Evolutionary conservation across 805 yeast genomes (phyloP).

Genomic region (Pichia exigua): DNA sequence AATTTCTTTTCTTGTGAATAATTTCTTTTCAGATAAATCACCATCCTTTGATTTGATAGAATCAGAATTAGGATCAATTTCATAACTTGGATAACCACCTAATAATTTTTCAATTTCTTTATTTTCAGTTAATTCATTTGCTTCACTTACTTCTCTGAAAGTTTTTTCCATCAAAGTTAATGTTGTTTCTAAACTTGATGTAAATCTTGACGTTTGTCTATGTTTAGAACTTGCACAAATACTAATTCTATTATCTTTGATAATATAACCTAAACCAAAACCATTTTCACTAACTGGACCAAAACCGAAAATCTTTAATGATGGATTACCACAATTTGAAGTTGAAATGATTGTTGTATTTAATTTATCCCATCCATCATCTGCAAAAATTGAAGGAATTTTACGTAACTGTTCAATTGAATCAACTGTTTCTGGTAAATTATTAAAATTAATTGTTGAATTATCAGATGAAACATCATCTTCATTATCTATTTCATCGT

Average conservation of each 20-base stretch:
- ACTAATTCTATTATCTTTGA: slow-evolving; percentile 70
- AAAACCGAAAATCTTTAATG: slow-evolving; percentile 79
- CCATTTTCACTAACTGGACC: slow-evolving; percentile 90
- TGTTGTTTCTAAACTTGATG: slow-evolving; percentile 58
- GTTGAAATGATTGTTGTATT: slow-evolving; percentile 77
- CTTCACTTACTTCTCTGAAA: slow-evolving; percentile 28
- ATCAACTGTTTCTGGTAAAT: slow-evolving; percentile 19
- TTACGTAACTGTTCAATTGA: slow-evolving; percentile 23
- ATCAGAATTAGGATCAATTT: slow-evolving; percentile 48
- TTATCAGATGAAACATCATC: slow-evolving; percentile 19
- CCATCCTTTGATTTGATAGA: slow-evolving; percentile 45
- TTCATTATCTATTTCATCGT: slow-evolving; percentile 13
- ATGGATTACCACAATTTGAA: slow-evolving; percentile 89
- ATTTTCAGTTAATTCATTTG: slow-evolving; percentile 7
- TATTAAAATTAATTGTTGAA: slow-evolving; percentile 25
- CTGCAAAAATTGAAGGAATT: slow-evolving; percentile 73
- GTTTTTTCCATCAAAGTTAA: slow-evolving; percentile 50
- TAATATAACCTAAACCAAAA: slow-evolving; percentile 87
- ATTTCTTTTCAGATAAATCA: slow-evolving; percentile 4
- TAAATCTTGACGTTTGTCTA: slow-evolving; percentile 75
- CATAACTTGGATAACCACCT: slow-evolving; percentile 87
- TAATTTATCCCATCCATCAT: slow-evolving; percentile 79
- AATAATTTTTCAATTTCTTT: slow-evolving; percentile 34
- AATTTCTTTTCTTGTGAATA: slow-evolving; percentile 38
- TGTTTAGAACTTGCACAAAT: slow-evolving; percentile 82